Conservation (phyloP, 768 basidiomycete genomes). For the Agaricus sinodeliciosus region DNA sequence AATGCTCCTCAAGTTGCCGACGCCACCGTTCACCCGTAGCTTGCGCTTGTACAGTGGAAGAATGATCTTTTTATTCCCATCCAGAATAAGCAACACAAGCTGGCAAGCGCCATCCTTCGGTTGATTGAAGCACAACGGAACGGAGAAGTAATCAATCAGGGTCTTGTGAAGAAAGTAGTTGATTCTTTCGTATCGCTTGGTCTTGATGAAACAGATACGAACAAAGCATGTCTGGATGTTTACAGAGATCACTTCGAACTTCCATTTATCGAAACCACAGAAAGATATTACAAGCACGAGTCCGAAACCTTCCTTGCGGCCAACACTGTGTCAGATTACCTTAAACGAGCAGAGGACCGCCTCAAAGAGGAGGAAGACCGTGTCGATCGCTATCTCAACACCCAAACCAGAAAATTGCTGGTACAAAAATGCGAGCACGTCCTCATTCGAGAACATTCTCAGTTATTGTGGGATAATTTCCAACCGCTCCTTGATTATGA, state of each 20-base stretch:
- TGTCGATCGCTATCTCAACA: constrained; percentile 89
- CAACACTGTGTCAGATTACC: constrained; percentile 88
- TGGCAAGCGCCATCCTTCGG: constrained; percentile 81
- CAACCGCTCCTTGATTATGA: constrained; percentile 86
- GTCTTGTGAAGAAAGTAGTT: constrained; percentile 89
- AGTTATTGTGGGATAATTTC: constrained; percentile 90
- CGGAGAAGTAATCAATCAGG: constrained; percentile 90
- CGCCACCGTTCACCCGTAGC: constrained; percentile 34
- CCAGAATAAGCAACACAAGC: constrained; percentile 75
- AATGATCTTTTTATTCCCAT: constrained; percentile 82
- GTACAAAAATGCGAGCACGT: constrained; percentile 85
- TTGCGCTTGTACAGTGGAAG: constrained; percentile 96
- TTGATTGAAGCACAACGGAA: constrained; percentile 92
- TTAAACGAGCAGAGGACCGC: constrained; percentile 91
- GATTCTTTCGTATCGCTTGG: constrained; percentile 95
- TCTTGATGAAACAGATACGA: constrained; percentile 85
- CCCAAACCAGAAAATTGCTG: constrained; percentile 76
- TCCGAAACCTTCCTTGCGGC: constrained; percentile 85
- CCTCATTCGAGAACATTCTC: constrained; percentile 81
- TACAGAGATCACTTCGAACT: constrained; percentile 88
- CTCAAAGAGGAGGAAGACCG: constrained; percentile 92
- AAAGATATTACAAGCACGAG: constrained; percentile 88
- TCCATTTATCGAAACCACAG: constrained; percentile 85
- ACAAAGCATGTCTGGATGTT: constrained; percentile 88
- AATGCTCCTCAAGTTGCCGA: constrained; percentile 4